Evolutionary conservation across 768 basidiomycete genomes (phyloP), one percentile per base, ranked within the genome.

Genomic region (Amanita pallidorosea): DNA sequence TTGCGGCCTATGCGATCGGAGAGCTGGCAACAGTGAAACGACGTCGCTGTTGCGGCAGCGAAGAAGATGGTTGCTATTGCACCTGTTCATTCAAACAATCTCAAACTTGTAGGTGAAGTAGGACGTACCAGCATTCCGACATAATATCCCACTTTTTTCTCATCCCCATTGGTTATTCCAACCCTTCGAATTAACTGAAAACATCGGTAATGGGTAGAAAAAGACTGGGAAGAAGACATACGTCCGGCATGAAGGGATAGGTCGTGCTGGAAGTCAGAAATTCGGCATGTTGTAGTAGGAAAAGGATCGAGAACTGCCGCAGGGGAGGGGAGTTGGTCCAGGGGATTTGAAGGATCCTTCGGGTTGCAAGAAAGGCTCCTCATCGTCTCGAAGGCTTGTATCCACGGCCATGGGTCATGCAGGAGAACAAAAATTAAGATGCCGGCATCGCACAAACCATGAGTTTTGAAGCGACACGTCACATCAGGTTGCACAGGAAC

Each of bases 181-280:
- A 83, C 69, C 58, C 80, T 78, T 18, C 79, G 77, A 49, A 83
- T 76, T 23, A 83, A 68, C 85, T 84, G 47, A n/a, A 29, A 9
- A 37, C 18, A 22, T 20, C 35, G 47, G 3, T 13, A 5, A 13
- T 48, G 47, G 8, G 4, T 27, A 23, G 4, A 35, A 17, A 37
- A 31, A 20, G 15, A n/a, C 18, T 27, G 35, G 23, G 36, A 47
- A 37, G 12, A 27, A 46, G 20, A 58, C 72, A 40, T 51, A 82
- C 84, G 70, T 88, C 77, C 3, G 83, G 84, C n/a, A 80, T 75
- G 59, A 88, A 88, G 0, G 87, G 88, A 40, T 77, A 78, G 53
- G 88, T 87, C 48, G 88, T 81, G 53, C 85, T 76, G 4, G 76
- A 77, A 1, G 86, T 85, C 56, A 90, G 67, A 1, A 88, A 86